Evolutionary conservation across 208 protist genomes (phyloP).

Genomic region (Strigomonas culicis): DNA sequence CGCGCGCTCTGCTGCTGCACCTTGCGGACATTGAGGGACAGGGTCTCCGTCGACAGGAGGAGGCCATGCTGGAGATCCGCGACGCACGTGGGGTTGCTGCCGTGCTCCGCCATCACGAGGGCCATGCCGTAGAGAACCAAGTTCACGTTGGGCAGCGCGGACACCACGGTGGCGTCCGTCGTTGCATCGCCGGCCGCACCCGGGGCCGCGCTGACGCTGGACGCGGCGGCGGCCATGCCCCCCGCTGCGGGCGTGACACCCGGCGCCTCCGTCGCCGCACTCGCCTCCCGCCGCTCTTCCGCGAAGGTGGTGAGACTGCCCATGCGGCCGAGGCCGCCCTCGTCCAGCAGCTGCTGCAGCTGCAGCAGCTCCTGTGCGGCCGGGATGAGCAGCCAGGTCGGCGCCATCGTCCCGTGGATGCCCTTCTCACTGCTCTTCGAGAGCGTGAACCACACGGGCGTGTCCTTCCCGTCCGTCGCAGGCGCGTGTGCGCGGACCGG

Average conservation of each 20-base stretch:
- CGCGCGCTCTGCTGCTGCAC: neutral
- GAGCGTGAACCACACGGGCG: neutral
- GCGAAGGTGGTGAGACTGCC: conserved; percentile 19
- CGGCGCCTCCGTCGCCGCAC: no score
- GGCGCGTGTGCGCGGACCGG: neutral
- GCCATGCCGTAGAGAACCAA: conserved; percentile 1
- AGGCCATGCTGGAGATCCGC: conserved; percentile 25
- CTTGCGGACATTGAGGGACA: conserved; percentile 9
- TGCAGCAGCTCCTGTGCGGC: conserved; percentile 19
- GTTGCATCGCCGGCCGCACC: no score
- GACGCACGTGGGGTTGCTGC: conserved; percentile 7
- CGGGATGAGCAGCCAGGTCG: conserved; percentile 34
- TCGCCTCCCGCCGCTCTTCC: conserved; percentile 22
- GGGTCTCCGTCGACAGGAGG: conserved; percentile 12
- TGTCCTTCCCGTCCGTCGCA: neutral
- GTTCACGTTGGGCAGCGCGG: neutral
- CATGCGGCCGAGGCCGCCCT: conserved; percentile 13
- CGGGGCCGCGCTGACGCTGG: no score
- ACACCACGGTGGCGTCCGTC: neutral
- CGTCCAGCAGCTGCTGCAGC: conserved; percentile 9
- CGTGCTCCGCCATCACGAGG: conserved; percentile 33
- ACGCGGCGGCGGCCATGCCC: neutral
- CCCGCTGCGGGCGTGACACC: no score
- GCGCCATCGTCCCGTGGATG: neutral
- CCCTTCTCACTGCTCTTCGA: neutral